phyloP scores from a whole-genome alignment of 345 rosid genomes.

The Arabidopsis arenosa region DNA sequence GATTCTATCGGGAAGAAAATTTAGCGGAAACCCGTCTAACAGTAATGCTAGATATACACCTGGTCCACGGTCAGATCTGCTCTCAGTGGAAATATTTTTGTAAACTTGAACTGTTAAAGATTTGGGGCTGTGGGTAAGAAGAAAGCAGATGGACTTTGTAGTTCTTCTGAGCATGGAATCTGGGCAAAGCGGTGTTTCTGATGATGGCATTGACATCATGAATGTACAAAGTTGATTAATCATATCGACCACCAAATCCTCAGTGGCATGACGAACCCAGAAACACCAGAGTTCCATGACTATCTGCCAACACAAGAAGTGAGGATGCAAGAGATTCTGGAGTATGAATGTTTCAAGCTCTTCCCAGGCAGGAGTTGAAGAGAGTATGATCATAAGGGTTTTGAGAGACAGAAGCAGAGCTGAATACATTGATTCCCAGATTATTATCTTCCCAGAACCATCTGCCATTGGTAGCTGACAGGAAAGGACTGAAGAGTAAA shows the following conservation, averaged over 20 bases:
- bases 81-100: conserved; percentile 49
- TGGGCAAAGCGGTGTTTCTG: conserved; percentile 58
- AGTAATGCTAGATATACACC: conserved; percentile 64
- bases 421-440: conserved; percentile 76
- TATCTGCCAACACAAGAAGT: conserved; percentile 81
- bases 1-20: conserved; percentile 56
- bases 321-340: conserved; percentile 84
- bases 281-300: conserved; percentile 89
- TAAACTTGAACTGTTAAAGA: conserved; percentile 64
- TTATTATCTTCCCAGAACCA: conserved; percentile 58
- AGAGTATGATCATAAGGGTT: conserved; percentile 66
- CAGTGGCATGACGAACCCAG: conserved; percentile 66
- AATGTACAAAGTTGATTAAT: conserved; percentile 58
- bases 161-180: conserved; percentile 72
- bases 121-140: conserved; percentile 58
- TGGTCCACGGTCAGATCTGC: conserved; percentile 52
- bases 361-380: conserved; percentile 70
- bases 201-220: conserved; percentile 57
- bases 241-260: conserved; percentile 51
- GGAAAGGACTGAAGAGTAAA: conserved; percentile 68
- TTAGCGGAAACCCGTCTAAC: conserved; percentile 77
- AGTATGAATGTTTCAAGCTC: conserved; percentile 67
- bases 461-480: conserved; percentile 64
- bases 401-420: conserved; percentile 69
- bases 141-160: conserved; percentile 65